Evolutionary conservation across 2,329 filamentous ascomycete genomes (phyloP).

Genomic region (Cladorrhinum sp.): DNA sequence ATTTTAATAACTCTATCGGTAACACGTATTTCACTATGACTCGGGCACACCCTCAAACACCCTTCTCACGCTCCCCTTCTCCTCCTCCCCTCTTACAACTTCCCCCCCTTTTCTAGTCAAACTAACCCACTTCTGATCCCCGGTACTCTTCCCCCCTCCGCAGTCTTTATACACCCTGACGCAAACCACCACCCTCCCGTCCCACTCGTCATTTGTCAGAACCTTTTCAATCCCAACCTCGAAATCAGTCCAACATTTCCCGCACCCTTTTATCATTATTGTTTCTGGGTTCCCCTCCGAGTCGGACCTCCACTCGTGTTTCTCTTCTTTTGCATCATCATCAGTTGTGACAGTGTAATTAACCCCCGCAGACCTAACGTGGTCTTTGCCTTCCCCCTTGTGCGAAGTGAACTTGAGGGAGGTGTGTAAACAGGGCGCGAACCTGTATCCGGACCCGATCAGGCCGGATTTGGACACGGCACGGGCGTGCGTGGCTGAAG

Average conservation of each 20-base stretch:
- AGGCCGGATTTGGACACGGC: slow-evolving; percentile 5
- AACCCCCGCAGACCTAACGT: slow-evolving; percentile 8
- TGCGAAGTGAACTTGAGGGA: slow-evolving; percentile 6
- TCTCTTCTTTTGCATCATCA: not conserved
- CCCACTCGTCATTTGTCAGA: too few relatives aligned
- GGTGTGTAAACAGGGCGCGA: slow-evolving; percentile 11
- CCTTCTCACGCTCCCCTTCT: slow-evolving; percentile 5
- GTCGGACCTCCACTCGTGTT: slow-evolving; percentile 10
- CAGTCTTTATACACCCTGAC: slow-evolving; percentile 11
- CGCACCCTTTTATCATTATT: not conserved
- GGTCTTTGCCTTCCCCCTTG: not conserved
- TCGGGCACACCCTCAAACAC: slow-evolving; percentile 6
- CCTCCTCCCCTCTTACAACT: not conserved
- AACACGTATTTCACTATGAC: too few relatives aligned
- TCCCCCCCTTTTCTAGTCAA: slow-evolving; percentile 2
- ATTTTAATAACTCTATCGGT: too few relatives aligned
- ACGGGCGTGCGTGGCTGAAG: not conserved
- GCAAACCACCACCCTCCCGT: not conserved
- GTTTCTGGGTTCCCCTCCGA: not conserved
- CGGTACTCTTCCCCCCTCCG: slow-evolving; percentile 10
- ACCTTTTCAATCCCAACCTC: not conserved
- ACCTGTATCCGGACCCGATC: slow-evolving; percentile 10
- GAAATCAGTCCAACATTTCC: slow-evolving; percentile 11
- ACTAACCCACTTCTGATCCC: slow-evolving; percentile 10
- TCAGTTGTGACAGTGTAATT: not conserved